Percentiles rank a stretch among this genome's conserved stretches.
Conservation (phyloP, 1,284 basidiomycete species). For the Neonothopanus nambi region DNA sequence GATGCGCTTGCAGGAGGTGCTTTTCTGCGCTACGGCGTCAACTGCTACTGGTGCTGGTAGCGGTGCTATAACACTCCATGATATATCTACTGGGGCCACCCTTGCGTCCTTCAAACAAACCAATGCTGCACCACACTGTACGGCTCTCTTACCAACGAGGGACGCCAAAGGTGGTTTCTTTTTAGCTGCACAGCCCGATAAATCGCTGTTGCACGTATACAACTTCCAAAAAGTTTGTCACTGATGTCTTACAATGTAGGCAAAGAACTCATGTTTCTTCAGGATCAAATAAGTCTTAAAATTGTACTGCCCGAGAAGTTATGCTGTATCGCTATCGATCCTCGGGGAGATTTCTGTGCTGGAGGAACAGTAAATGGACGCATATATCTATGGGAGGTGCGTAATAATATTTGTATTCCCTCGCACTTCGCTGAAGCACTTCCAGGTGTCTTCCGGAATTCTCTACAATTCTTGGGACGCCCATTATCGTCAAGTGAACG, state of each 20-base stretch:
- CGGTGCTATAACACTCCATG: slow-evolving; percentile 67
- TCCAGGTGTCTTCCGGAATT: slow-evolving; percentile 84
- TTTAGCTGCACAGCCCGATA: slow-evolving; percentile 76
- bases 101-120: slow-evolving; percentile 80
- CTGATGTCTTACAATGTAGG: too few relatives aligned
- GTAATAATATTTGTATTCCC: slow-evolving; percentile 27
- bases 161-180: slow-evolving; percentile 75
- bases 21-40: slow-evolving; percentile 61
- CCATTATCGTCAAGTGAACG: slow-evolving; percentile 88
- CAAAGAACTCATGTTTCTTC: slow-evolving; percentile 10
- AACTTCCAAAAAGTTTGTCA: slow-evolving; percentile 77
- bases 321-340: slow-evolving; percentile 76
- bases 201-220: slow-evolving; percentile 79
- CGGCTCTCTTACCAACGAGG: slow-evolving; percentile 59
- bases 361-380: slow-evolving; percentile 88
- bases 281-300: slow-evolving; percentile 89
- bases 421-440: slow-evolving; percentile 7
- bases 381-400: slow-evolving; percentile 93
- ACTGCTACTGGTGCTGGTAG: slow-evolving; percentile 49
- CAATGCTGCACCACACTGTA: slow-evolving; percentile 56
- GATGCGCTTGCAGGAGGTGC: slow-evolving; percentile 68
- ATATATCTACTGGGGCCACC: slow-evolving; percentile 67
- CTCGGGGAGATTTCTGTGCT: slow-evolving; percentile 75
- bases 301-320: slow-evolving; percentile 90
- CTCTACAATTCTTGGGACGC: slow-evolving; percentile 91